Conservation (phyloP, 139 green algal genomes). For the Chlorella sp. region DNA sequence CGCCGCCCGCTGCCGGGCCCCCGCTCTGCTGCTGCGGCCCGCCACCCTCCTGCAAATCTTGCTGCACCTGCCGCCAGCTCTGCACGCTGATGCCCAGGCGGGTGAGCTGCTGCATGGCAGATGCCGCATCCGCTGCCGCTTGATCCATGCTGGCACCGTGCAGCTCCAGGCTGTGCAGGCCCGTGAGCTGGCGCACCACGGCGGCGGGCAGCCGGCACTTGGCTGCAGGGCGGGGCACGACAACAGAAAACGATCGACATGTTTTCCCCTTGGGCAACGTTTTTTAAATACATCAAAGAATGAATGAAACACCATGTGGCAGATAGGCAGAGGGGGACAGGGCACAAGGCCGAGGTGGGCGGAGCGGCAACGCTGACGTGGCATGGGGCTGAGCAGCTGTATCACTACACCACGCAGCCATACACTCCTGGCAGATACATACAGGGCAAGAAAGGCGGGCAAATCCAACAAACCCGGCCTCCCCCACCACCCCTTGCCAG, state of each 20-base stretch:
- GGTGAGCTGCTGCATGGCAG: slow-evolving; percentile 16
- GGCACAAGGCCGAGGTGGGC: background rate
- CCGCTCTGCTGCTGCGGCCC: background rate
- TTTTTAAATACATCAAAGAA: too few species aligned
- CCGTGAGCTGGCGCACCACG: slow-evolving; percentile 25
- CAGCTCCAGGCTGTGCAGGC: slow-evolving; percentile 36
- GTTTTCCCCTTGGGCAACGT: too few species aligned
- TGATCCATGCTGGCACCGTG: slow-evolving; percentile 15
- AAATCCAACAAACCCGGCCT: too few species aligned
- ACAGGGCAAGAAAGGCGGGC: too few species aligned
- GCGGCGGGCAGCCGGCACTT: slow-evolving; percentile 28
- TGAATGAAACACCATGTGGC: too few species aligned
- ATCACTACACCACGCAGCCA: too few species aligned
- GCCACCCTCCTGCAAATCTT: background rate
- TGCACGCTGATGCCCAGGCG: slow-evolving; percentile 28
- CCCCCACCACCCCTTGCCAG: too few species aligned
- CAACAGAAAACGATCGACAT: background rate
- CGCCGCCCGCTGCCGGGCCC: background rate
- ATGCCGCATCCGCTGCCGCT: background rate
- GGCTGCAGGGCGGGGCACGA: background rate
- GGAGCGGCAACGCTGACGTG: background rate
- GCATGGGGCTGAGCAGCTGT: too few species aligned
- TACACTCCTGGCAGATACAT: too few species aligned
- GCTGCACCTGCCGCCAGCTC: background rate
- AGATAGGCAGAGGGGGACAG: too few species aligned